Conservation (phyloP, 2,329 filamentous ascomycete genomes). For the Penicillium decumbens region DNA sequence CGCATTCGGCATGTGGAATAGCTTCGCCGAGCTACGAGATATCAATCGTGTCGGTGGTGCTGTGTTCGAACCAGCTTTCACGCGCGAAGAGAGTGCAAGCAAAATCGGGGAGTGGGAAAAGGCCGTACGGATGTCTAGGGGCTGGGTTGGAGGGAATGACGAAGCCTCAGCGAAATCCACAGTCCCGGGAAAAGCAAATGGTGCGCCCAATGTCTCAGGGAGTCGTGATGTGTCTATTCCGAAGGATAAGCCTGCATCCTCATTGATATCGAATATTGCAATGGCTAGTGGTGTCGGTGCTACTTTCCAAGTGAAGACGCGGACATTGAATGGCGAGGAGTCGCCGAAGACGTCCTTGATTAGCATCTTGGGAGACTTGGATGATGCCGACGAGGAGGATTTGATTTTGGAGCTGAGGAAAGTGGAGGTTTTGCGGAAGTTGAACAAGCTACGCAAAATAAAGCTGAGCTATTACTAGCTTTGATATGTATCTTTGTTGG, state of each 20-base stretch:
- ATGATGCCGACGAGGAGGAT: slow-evolving; percentile 36
- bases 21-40: slow-evolving; percentile 66
- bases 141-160: slow-evolving; percentile 50
- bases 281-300: slow-evolving; percentile 3
- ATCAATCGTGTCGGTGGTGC: slow-evolving; percentile 67
- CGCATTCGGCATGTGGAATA: slow-evolving; percentile 70
- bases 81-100: slow-evolving; percentile 48
- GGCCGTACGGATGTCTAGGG: slow-evolving; percentile 69
- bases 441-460: slow-evolving; percentile 30
- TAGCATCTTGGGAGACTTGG: slow-evolving; percentile 26
- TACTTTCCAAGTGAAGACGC: slow-evolving; percentile 5
- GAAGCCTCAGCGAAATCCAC: neutral
- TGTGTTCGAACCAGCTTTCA: slow-evolving; percentile 64
- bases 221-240: neutral
- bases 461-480: slow-evolving; percentile 18
- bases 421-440: slow-evolving; percentile 33
- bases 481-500: neutral
- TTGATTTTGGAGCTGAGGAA: slow-evolving; percentile 33
- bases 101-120: slow-evolving; percentile 67
- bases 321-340: slow-evolving; percentile 15
- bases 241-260: neutral
- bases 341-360: slow-evolving; percentile 15
- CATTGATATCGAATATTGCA: slow-evolving; percentile 10
- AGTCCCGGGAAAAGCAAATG: neutral
- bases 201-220: neutral